These are phyloP conservation scores for Chenopodium album DNA, from an alignment of 148 eudicot species.

Conservation along the genomic window DNA sequence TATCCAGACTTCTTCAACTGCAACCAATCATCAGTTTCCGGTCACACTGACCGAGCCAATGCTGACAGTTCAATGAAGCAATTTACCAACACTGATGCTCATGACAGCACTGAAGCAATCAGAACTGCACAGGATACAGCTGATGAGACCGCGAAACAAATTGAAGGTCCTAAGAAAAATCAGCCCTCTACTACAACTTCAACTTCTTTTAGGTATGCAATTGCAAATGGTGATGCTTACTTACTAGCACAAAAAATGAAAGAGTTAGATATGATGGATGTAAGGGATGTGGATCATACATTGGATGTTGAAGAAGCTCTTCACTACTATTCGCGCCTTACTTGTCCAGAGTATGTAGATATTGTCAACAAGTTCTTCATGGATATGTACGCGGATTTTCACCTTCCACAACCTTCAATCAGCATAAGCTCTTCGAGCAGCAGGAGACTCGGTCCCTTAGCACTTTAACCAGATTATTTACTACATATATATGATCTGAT, in stretches of 20 bases:
- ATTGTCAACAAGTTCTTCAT: constrained; percentile 79
- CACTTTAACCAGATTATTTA: constrained; percentile 7
- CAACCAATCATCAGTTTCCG: constrained; percentile 29
- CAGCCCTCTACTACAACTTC: neutral
- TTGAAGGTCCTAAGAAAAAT: neutral
- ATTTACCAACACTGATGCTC: neutral
- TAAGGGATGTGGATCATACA: constrained; percentile 61
- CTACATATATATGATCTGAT: neutral
- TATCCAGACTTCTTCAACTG: constrained; percentile 33
- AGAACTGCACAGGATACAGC: neutral
- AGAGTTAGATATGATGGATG: constrained; percentile 73
- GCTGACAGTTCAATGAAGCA: constrained; percentile 5
- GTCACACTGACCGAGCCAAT: constrained; percentile 8
- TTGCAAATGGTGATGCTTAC: constrained; percentile 27
- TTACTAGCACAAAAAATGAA: constrained; percentile 64
- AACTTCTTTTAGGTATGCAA: constrained; percentile 16
- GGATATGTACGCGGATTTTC: constrained; percentile 71
- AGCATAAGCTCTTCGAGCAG: constrained; percentile 19
- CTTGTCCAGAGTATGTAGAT: constrained; percentile 64
- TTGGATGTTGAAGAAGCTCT: constrained; percentile 87
- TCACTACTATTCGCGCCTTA: constrained; percentile 77
- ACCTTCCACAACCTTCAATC: constrained; percentile 39
- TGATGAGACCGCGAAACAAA: constrained; percentile 2
- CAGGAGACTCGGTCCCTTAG: constrained; percentile 25
- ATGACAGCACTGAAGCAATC: neutral